Evolutionary conservation across 2,329 filamentous ascomycete species (phyloP).

Genomic region (Diaporthe sp.): DNA sequence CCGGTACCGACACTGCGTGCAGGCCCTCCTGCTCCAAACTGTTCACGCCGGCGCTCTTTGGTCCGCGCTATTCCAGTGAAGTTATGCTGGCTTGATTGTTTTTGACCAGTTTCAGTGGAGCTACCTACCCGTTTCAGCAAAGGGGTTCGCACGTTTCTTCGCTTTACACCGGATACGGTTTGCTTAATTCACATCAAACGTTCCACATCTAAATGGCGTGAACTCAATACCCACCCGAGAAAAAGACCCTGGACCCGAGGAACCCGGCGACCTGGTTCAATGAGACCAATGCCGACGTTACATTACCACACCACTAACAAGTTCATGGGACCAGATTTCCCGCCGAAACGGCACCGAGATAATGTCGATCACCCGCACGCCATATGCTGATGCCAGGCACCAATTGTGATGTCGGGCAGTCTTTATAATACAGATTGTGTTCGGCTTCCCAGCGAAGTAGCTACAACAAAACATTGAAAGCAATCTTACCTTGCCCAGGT

Average conservation of each 20-base stretch:
- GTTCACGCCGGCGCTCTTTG: too few species aligned
- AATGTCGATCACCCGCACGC: neutral
- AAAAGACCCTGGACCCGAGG: neutral
- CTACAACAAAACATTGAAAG: neutral
- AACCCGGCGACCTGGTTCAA: neutral
- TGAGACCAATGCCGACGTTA: neutral
- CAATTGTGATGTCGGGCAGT: neutral
- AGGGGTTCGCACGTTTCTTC: neutral
- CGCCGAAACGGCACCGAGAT: neutral
- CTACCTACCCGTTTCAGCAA: neutral
- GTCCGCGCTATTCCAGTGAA: too few species aligned
- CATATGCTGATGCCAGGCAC: neutral
- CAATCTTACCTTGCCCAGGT: constrained; percentile 20
- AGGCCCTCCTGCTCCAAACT: neutral
- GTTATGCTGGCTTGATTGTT: neutral
- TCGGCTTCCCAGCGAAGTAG: neutral
- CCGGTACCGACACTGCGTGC: neutral
- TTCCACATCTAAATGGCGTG: neutral
- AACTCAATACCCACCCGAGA: neutral
- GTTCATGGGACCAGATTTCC: neutral
- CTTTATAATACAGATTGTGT: neutral
- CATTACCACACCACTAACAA: neutral
- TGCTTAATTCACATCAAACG: neutral
- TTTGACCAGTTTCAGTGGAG: neutral
- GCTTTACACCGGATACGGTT: neutral